Evolutionary conservation across 2,329 filamentous ascomycete genomes (phyloP), one percentile per base, ranked within the genome.

Genomic region (Pseudocercospora macadamiae): DNA sequence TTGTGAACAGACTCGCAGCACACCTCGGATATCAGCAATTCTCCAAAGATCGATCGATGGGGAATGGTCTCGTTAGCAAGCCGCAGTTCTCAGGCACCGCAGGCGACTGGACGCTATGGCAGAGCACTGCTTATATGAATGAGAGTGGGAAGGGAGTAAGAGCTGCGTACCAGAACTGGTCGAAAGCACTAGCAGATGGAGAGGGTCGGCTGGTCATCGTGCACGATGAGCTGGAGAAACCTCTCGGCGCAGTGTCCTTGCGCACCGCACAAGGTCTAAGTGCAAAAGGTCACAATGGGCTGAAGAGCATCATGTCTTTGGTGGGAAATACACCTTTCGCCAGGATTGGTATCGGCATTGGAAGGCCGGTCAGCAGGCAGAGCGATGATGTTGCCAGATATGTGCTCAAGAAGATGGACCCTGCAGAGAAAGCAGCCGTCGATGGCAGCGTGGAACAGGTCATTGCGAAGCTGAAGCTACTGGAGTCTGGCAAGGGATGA

Each of bases 201-300:
- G 71, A 73, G 16, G 76, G 80, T 2, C 76, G 79, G 2, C 75
- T 99, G 14, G 85, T 97, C 0, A 78, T 97, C 10, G 79, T 97
- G 18, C 92, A 97, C 73, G 93, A 97, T 73, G 93, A 97, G 73
- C 76, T 97, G 30, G 93, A 97, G 69, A 81, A 84, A 39, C 78
- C 82, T 2, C 70, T 92, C 1, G 92, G 92, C 0, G 81, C 82
- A 32, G 82, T 96, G 12, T 84, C 80, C 49, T 79, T 90, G 4
- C 83, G 67, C n/a, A 67, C 66, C 1, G 61, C 62, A 83, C 56
- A 80, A 81, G 21, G 91, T 79, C 81, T 53, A 26, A 78, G 75
- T 57, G 72, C 76, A 8, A 74, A 72, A 60, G 76, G 79, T 0
- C 77, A 81, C 51, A 80, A 80, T 66, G 73, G 77, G 25, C 59